Base-by-base conservation (phyloP, 2,329 filamentous ascomycete genomes). In the Elsinoe australis region DNA sequence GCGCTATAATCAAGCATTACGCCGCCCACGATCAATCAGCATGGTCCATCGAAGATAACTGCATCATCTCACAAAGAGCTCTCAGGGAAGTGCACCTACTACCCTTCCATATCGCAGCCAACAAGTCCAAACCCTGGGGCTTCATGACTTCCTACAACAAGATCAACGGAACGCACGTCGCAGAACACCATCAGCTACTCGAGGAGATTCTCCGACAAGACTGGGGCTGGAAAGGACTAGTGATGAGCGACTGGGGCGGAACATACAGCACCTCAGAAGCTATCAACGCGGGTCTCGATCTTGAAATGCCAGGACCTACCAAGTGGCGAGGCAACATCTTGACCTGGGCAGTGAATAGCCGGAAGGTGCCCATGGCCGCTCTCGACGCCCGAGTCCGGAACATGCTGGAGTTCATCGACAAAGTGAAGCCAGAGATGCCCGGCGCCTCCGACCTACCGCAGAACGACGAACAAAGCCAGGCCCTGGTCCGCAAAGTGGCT, bases 1-100 rank as follows among this genome's bases (percentile, higher is more conserved):
- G 82, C 5, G 84, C 86, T 9, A 87, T 85, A 0, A 80, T 89
- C 55, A 92, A 92, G 69, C 86, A 83, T 61, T 85, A 83, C 52
- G 79, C 82, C 14, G 79, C 72, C 14, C 86, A 86, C 51, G 83
- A 86, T 60, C 79, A 85, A 59, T 83, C 86, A 61, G 85, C 82
- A 0, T 44, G 39, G 39, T 44, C 39, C 14, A 44, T 44, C 17
- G 69, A 80, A 58, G 73, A 82, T 45, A 70, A 82, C 54, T 80
- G 75, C 0, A 75, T 84, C 51, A 73, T 85, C 61, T 79, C 80
- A 2, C 81, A 86, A 56, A 71, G 83, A 26, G 72, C 81, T 2
- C 65, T 86, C 21, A 72, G 82, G 22, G 83, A 87, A 59, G 68
- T 87, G 0, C 87, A 86, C 55, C 73, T 87, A n/a, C 77, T 80